A percentile compares a stretch with the other conserved stretches of the same genome.
These are phyloP conservation scores for Neopestalotiopsis sp. DNA, from an alignment of 2,329 filamentous ascomycete genomes.

Conservation along the genomic window DNA sequence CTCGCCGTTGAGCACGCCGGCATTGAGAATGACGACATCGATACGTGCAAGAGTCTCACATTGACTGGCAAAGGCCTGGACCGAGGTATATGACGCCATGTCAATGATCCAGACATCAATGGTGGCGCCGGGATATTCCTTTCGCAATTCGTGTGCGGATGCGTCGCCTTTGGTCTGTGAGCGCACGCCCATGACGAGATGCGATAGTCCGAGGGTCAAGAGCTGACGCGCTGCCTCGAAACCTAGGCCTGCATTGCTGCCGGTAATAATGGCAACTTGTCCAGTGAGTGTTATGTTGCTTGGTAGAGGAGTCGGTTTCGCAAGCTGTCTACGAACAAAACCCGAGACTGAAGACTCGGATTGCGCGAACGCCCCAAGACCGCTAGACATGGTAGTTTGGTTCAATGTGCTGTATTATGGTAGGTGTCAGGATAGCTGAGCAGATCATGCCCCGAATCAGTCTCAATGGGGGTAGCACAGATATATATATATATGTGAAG, in stretches of 20 bases:
- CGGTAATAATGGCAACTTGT: constrained; percentile 50
- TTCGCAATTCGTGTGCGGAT: constrained; percentile 40
- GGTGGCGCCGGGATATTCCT: constrained; percentile 32
- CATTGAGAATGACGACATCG: constrained; percentile 53
- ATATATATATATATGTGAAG: too few species aligned
- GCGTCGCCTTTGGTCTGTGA: constrained; percentile 43
- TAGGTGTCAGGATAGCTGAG: neutral
- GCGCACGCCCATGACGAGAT: constrained; percentile 50
- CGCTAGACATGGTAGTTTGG: neutral
- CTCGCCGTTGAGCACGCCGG: constrained; percentile 36
- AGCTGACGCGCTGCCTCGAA: constrained; percentile 49
- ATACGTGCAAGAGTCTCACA: constrained; percentile 41
- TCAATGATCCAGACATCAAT: constrained; percentile 52
- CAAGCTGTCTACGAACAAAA: neutral
- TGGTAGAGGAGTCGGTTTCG: neutral
- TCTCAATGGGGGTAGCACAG: too few species aligned
- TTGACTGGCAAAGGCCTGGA: constrained; percentile 43
- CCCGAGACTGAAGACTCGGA: neutral
- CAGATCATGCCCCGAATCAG: too few species aligned
- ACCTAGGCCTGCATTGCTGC: constrained; percentile 50
- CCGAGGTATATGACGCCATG: constrained; percentile 47
- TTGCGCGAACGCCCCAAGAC: neutral
- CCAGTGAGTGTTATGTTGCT: constrained; percentile 32
- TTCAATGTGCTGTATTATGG: neutral
- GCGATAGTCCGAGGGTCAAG: constrained; percentile 39